These are phyloP conservation scores for Melampsora americana DNA, from an alignment of 1,284 basidiomycete genomes.

Conservation along the genomic window DNA sequence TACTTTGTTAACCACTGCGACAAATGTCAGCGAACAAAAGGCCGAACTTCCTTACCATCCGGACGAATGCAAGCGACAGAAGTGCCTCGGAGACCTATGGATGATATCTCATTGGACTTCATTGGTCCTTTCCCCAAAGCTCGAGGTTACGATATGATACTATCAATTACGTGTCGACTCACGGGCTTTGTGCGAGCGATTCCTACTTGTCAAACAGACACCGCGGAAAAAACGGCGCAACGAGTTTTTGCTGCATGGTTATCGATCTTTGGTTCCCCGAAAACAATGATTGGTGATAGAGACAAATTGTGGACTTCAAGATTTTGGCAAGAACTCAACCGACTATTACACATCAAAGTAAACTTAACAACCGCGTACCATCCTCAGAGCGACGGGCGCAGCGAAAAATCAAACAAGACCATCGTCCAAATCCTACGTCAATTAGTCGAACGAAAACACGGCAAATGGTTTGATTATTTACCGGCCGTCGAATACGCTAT, in stretches of 20 bases:
- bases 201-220: neutral
- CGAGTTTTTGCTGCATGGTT: neutral
- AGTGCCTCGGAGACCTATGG: neutral
- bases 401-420: slow-evolving; percentile 54
- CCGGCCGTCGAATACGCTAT: slow-evolving; percentile 12
- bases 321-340: neutral
- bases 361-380: slow-evolving; percentile 48
- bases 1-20: neutral
- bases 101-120: neutral
- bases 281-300: neutral
- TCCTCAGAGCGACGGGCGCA: slow-evolving; percentile 50
- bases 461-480: slow-evolving; percentile 37
- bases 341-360: neutral
- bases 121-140: neutral
- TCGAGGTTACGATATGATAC: neutral
- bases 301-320: neutral
- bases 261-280: neutral
- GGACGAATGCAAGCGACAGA: neutral
- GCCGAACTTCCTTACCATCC: neutral
- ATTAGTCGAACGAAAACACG: neutral
- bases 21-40: neutral
- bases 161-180: neutral
- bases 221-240: neutral
- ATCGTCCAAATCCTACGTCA: slow-evolving; percentile 47
- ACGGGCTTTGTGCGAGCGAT: neutral